These are phyloP conservation scores for Nannizziopsis barbatae DNA, from an alignment of 2,329 filamentous ascomycete species.

Conservation along the genomic window DNA sequence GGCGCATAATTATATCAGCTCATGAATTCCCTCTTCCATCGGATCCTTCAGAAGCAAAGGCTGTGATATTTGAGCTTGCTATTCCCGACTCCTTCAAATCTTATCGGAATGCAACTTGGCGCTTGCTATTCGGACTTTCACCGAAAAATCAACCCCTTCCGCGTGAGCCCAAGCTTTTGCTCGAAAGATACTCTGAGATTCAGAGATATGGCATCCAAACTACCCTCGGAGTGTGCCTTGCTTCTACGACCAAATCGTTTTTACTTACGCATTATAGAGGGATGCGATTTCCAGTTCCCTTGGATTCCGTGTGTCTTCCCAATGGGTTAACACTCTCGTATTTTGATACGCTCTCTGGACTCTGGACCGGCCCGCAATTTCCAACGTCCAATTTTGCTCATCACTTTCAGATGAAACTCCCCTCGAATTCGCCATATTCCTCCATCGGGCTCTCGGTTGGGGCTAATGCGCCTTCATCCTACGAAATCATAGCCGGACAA, in stretches of 20 bases:
- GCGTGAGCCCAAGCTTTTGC: slow-evolving; percentile 19
- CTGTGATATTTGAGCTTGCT: slow-evolving; percentile 43
- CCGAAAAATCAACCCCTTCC: slow-evolving; percentile 14
- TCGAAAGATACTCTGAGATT: slow-evolving; percentile 29
- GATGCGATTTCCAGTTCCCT: slow-evolving; percentile 32
- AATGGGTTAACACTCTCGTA: slow-evolving; percentile 41
- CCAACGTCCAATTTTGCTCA: slow-evolving; percentile 35
- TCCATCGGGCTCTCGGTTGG: slow-evolving; percentile 24
- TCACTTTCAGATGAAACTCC: slow-evolving; percentile 34
- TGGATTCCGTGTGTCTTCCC: slow-evolving; percentile 36
- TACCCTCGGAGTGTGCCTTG: slow-evolving; percentile 27
- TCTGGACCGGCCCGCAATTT: slow-evolving; percentile 31
- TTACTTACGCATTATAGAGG: slow-evolving; percentile 40
- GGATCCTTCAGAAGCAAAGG: slow-evolving; percentile 25
- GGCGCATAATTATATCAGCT: slow-evolving; percentile 35
- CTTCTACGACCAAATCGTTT: slow-evolving; percentile 39
- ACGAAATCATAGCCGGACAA: slow-evolving; percentile 37
- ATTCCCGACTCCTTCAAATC: slow-evolving; percentile 36
- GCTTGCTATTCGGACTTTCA: slow-evolving; percentile 33
- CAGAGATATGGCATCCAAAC: slow-evolving; percentile 16
- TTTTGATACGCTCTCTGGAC: slow-evolving; percentile 32
- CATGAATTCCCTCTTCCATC: slow-evolving; percentile 43
- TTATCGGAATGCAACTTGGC: slow-evolving; percentile 46
- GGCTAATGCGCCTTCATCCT: slow-evolving; percentile 40
- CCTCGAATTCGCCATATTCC: slow-evolving; percentile 29